These are phyloP conservation scores for Tephrocybe sp. DNA, from an alignment of 768 basidiomycete genomes.

Conservation along the genomic window DNA sequence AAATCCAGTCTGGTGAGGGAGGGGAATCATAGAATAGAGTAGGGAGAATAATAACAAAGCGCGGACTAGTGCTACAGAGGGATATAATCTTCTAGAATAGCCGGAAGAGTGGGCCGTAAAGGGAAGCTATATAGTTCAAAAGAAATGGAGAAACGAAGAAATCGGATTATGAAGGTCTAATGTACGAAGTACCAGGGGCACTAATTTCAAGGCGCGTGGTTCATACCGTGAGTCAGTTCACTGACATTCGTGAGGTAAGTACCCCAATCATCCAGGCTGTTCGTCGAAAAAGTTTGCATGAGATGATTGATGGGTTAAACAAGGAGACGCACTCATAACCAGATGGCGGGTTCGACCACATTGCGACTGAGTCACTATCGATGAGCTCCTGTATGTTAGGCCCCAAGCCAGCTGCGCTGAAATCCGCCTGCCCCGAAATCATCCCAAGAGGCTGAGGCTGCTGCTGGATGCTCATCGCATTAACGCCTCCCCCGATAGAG, in stretches of 20 bases:
- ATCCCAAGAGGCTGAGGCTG: neutral
- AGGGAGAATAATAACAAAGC: neutral
- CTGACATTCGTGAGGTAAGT: conserved; percentile 42
- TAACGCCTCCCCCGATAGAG: neutral
- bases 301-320: neutral
- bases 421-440: neutral
- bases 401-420: neutral
- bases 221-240: conserved; percentile 33
- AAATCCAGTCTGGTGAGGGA: too few species aligned
- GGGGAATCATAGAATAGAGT: neutral
- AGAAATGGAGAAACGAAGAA: neutral
- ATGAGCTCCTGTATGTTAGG: conserved; percentile 23
- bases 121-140: neutral
- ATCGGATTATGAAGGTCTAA: neutral
- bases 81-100: conserved; percentile 1
- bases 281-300: neutral
- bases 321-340: conserved; percentile 57
- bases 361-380: conserved; percentile 54
- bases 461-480: conserved; percentile 2
- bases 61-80: conserved; percentile 6
- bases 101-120: neutral
- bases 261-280: conserved; percentile 47
- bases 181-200: neutral
- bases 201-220: conserved; percentile 1
- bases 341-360: conserved; percentile 71